phyloP scores from a whole-genome alignment of 129 eudicot genomes.

The Sambucus nigra region DNA sequence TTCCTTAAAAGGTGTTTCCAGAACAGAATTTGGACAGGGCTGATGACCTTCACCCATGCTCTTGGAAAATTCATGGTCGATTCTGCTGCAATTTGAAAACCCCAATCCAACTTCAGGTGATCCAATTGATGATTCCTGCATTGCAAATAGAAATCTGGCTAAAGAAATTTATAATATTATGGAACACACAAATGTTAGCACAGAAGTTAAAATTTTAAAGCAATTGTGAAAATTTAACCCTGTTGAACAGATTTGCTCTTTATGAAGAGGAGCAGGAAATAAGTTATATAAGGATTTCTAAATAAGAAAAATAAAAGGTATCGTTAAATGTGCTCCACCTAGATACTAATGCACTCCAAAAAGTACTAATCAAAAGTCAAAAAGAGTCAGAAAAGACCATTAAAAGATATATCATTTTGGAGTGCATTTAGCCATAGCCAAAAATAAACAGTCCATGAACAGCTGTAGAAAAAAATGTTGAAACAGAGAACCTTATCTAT shows the following conservation, averaged over 20 bases:
- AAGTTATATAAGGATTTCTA: not conserved
- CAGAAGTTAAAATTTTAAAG: not conserved
- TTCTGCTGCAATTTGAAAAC: slow-evolving; percentile 20
- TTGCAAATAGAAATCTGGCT: not conserved
- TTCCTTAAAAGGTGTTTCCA: slow-evolving; percentile 33
- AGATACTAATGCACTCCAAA: too few relatives aligned
- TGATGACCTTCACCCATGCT: slow-evolving; percentile 29
- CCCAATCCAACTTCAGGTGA: slow-evolving; percentile 18
- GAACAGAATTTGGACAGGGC: slow-evolving; percentile 51
- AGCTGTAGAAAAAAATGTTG: too few relatives aligned
- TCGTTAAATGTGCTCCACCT: too few relatives aligned
- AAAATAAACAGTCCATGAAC: too few relatives aligned
- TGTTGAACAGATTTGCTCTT: not conserved
- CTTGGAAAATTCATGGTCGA: slow-evolving; percentile 18
- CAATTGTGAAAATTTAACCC: not conserved
- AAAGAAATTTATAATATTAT: not conserved
- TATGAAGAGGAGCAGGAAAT: not conserved
- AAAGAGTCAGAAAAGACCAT: too few relatives aligned
- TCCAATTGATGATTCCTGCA: slow-evolving; percentile 37
- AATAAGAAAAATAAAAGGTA: not conserved
- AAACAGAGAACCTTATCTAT: too few relatives aligned
- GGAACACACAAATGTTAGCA: not conserved
- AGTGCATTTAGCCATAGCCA: too few relatives aligned
- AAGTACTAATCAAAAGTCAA: too few relatives aligned
- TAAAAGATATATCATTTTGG: too few relatives aligned